Evolutionary conservation across 805 yeast species (phyloP).

Genomic region (Candida orba): DNA sequence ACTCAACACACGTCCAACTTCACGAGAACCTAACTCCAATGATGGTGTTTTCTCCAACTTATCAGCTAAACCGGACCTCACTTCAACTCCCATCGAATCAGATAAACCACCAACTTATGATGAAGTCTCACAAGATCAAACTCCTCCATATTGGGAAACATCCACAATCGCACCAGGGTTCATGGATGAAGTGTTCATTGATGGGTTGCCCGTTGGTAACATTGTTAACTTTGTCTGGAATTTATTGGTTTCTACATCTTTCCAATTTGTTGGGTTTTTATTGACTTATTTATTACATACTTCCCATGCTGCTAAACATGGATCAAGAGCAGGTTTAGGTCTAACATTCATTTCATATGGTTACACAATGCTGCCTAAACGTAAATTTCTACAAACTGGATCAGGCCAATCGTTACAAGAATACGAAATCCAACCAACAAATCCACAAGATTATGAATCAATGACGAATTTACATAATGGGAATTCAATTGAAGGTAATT

Average conservation of each 20-base stretch:
- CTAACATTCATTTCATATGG: constrained; percentile 73
- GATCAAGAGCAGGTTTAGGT: constrained; percentile 89
- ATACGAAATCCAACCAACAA: constrained; percentile 41
- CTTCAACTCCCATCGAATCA: constrained; percentile 22
- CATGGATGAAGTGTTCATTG: constrained; percentile 84
- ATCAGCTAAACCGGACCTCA: constrained; percentile 74
- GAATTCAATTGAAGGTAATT: constrained; percentile 16
- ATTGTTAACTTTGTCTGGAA: constrained; percentile 89
- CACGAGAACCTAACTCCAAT: constrained; percentile 26
- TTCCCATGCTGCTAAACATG: constrained; percentile 95
- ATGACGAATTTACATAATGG: no score
- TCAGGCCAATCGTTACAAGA: constrained; percentile 17
- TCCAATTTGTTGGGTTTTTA: constrained; percentile 89
- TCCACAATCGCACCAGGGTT: constrained; percentile 70
- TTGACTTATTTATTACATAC: constrained; percentile 88
- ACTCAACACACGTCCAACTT: not conserved
- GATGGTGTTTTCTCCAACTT: constrained; percentile 95
- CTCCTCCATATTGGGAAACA: constrained; percentile 97
- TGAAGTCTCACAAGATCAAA: constrained; percentile 88
- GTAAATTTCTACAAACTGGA: constrained; percentile 16
- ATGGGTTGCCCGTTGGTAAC: constrained; percentile 93
- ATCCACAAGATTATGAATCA: constrained; percentile 40
- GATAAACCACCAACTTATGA: constrained; percentile 83
- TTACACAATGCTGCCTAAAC: constrained; percentile 43
- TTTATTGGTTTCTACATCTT: constrained; percentile 77